phyloP scores from a whole-genome alignment of 2,329 filamentous ascomycete genomes.

The Endothia cerciana region DNA sequence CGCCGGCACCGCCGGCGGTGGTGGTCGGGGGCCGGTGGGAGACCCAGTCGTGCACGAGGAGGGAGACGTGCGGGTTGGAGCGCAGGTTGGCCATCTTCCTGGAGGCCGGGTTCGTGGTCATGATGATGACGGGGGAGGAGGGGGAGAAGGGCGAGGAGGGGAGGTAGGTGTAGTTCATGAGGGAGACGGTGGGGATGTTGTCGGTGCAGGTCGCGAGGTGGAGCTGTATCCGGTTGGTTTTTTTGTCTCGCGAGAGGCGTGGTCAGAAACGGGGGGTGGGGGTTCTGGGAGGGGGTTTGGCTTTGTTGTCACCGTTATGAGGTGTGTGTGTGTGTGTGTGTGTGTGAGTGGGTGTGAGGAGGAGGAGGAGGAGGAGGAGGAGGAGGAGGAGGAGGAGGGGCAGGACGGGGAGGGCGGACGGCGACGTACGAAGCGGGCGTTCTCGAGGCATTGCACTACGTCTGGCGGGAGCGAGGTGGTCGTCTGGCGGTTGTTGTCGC shows the following conservation, averaged over 20 bases:
- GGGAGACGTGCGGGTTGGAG: slow-evolving; percentile 82
- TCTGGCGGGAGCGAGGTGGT: slow-evolving; percentile 76
- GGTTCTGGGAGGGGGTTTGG: no score
- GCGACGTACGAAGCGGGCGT: slow-evolving; percentile 84
- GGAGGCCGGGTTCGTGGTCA: slow-evolving; percentile 83
- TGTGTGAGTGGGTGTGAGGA: no score
- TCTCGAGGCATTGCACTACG: slow-evolving; percentile 88
- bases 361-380: background rate
- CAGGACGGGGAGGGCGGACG: slow-evolving; percentile 27
- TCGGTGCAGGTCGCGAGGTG: slow-evolving; percentile 90
- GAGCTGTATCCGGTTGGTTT: slow-evolving; percentile 70
- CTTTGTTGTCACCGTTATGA: no score
- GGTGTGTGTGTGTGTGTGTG: no score
- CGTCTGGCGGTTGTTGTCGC: slow-evolving; percentile 70
- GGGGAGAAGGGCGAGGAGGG: slow-evolving; percentile 64
- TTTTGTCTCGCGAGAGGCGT: background rate
- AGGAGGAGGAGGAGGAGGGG: slow-evolving; percentile 20
- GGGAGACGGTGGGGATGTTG: slow-evolving; percentile 85
- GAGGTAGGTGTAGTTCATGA: slow-evolving; percentile 99
- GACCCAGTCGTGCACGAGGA: slow-evolving; percentile 97
- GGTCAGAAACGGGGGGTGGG: no score
- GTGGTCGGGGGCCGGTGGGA: slow-evolving; percentile 86
- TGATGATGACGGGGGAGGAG: slow-evolving; percentile 83
- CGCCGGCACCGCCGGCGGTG: slow-evolving; percentile 45
- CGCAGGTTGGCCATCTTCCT: slow-evolving; percentile 82